phyloP scores from a whole-genome alignment of 2,329 filamentous ascomycete species.

The Ophiostoma angusticollis region DNA sequence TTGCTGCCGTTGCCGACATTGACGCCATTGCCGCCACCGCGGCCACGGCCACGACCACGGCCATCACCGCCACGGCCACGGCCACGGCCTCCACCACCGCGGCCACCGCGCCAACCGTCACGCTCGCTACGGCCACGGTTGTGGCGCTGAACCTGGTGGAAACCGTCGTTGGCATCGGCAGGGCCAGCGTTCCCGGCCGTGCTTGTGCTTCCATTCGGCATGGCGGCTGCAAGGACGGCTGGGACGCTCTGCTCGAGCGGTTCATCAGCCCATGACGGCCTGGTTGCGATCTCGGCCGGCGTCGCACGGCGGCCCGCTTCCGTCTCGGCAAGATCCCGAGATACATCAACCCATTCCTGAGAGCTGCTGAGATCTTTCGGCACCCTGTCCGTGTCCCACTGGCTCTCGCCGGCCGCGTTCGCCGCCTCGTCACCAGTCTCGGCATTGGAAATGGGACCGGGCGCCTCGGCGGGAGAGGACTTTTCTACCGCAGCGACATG shows the following conservation, averaged over 20 bases:
- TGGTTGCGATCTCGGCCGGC: slow-evolving; percentile 40
- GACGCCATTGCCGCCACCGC: slow-evolving; percentile 1
- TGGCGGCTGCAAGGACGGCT: slow-evolving; percentile 17
- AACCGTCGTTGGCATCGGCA: slow-evolving; percentile 47
- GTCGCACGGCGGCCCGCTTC: slow-evolving; percentile 52
- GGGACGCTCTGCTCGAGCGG: slow-evolving; percentile 41
- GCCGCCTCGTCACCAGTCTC: slow-evolving; percentile 39
- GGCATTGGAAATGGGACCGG: slow-evolving; percentile 31
- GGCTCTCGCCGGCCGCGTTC: slow-evolving; percentile 49
- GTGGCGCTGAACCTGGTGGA: slow-evolving; percentile 55
- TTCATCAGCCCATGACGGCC: slow-evolving; percentile 74
- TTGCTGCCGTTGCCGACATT: not conserved
- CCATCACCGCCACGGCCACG: not conserved
- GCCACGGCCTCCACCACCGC: slow-evolving; percentile 26
- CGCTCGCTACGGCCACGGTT: slow-evolving; percentile 43
- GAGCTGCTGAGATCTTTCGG: slow-evolving; percentile 32
- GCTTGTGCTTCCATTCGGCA: not conserved
- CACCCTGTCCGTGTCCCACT: slow-evolving; percentile 41
- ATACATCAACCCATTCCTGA: slow-evolving; percentile 64
- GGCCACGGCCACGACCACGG: slow-evolving; percentile 5
- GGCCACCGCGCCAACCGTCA: slow-evolving; percentile 31
- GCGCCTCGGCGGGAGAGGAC: slow-evolving; percentile 9
- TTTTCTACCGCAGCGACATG: slow-evolving; percentile 1
- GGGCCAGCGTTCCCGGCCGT: slow-evolving; percentile 22
- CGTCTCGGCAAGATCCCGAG: slow-evolving; percentile 61